Evolutionary conservation across 1,284 basidiomycete genomes (phyloP).

Genomic region (Farysia itapuensis): DNA sequence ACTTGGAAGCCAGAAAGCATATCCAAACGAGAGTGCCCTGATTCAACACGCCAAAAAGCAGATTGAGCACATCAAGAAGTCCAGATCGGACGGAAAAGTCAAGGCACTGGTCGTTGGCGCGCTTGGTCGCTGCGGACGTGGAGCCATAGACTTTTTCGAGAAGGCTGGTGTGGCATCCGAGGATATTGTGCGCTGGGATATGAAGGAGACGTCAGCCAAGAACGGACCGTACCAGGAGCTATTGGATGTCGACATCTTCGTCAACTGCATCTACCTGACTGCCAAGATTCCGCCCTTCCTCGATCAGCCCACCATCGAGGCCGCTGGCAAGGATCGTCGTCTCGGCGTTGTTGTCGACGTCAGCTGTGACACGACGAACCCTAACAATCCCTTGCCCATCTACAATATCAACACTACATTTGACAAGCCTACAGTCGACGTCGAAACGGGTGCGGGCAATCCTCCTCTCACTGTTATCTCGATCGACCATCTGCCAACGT

Average conservation of each 20-base stretch:
- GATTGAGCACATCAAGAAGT: constrained; percentile 66
- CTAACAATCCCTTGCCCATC: constrained; percentile 95
- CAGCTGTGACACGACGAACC: constrained; percentile 98
- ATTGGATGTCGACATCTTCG: constrained; percentile 93
- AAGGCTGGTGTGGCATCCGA: constrained; percentile 79
- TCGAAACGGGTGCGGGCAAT: constrained; percentile 60
- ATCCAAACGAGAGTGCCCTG: constrained; percentile 65
- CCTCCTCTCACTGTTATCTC: constrained; percentile 78
- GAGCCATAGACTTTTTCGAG: constrained; percentile 89
- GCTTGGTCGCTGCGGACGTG: constrained; percentile 91
- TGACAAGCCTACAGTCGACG: constrained; percentile 85
- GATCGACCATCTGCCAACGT: constrained; percentile 95
- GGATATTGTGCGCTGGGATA: constrained; percentile 96
- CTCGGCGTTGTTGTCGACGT: constrained; percentile 92
- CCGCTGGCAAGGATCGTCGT: constrained; percentile 72
- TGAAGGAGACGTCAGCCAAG: constrained; percentile 87
- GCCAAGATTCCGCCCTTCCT: constrained; percentile 86
- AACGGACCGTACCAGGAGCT: constrained; percentile 96
- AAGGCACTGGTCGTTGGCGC: constrained; percentile 95
- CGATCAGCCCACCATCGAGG: constrained; percentile 72
- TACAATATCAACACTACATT: constrained; percentile 96
- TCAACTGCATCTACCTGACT: constrained; percentile 99
- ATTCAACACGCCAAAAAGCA: constrained; percentile 63
- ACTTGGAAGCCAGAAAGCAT: constrained; percentile 74
- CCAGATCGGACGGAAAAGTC: constrained; percentile 67